Conservation (phyloP, 2,329 filamentous ascomycete species). For the Ophiostoma montium region DNA sequence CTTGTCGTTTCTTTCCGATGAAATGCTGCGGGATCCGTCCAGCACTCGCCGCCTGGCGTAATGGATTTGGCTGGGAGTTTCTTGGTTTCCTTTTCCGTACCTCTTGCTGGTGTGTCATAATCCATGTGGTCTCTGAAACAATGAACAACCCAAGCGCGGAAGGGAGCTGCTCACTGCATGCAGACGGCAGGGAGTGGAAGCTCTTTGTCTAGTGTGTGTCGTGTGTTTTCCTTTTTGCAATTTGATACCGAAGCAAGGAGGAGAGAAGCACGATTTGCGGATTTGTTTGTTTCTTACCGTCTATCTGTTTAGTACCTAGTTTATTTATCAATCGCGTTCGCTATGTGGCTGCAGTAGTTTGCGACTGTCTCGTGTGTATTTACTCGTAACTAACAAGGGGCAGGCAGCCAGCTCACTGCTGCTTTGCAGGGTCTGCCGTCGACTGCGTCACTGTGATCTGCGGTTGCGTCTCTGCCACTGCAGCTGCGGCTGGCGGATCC, state of each 20-base stretch:
- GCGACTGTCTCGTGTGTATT: too few relatives aligned
- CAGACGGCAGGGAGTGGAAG: too few relatives aligned
- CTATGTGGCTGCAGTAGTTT: too few relatives aligned
- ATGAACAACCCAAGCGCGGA: constrained; percentile 3
- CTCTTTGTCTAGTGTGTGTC: background rate
- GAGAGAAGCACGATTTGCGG: constrained; percentile 7
- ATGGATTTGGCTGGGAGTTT: constrained; percentile 14
- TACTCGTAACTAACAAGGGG: too few relatives aligned
- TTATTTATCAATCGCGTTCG: background rate
- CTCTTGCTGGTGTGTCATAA: constrained; percentile 7
- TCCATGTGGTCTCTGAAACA: constrained; percentile 10
- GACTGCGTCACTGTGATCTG: background rate
- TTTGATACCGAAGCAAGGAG: constrained; percentile 8
- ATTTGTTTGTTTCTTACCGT: constrained; percentile 1
- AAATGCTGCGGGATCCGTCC: constrained; percentile 2
- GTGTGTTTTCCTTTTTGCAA: constrained; percentile 2
- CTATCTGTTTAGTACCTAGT: background rate
- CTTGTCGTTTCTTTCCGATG: constrained; percentile 3
- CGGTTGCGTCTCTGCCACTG: background rate
- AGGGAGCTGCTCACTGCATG: too few relatives aligned
- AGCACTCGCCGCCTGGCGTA: constrained; percentile 9
- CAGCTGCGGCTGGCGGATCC: background rate
- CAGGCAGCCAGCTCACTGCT: too few relatives aligned
- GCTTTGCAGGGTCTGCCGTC: background rate
- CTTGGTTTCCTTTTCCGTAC: constrained; percentile 11